Conservation (phyloP, 768 basidiomycete species). For the Agaricus sinodeliciosus region DNA sequence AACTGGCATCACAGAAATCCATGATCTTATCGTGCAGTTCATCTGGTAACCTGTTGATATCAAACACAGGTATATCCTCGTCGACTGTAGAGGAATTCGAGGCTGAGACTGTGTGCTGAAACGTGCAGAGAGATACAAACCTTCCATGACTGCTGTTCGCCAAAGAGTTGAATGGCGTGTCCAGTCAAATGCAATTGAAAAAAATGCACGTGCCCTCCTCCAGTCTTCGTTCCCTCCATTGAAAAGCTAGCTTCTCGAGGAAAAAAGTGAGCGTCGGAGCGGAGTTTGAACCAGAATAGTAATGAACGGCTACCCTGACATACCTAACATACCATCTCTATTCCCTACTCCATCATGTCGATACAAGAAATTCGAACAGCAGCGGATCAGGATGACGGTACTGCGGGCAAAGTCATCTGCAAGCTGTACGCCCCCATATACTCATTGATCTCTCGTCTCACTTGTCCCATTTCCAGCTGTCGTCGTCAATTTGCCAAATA, state of each 20-base stretch:
- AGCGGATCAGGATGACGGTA: slow-evolving; percentile 1
- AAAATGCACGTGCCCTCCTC: not conserved
- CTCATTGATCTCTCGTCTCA: not conserved
- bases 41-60: slow-evolving; percentile 1
- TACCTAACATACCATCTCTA: no score
- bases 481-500: slow-evolving; percentile 71
- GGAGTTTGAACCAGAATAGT: not conserved
- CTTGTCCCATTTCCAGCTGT: slow-evolving; percentile 44
- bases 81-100: not conserved
- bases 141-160: not conserved
- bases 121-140: not conserved
- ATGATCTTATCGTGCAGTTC: slow-evolving; percentile 5
- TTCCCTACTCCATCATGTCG: slow-evolving; percentile 3
- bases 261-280: not conserved
- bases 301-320: no score
- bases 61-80: not conserved
- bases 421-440: slow-evolving; percentile 10
- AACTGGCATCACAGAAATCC: not conserved
- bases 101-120: not conserved
- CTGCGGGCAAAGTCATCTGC: slow-evolving; percentile 11
- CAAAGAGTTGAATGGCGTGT: not conserved
- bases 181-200: not conserved
- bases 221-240: not conserved
- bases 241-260: no score
- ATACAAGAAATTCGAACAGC: slow-evolving; percentile 5